Evolutionary conservation across 2,329 filamentous ascomycete species (phyloP).

Genomic region (Cercospora berteroae): DNA sequence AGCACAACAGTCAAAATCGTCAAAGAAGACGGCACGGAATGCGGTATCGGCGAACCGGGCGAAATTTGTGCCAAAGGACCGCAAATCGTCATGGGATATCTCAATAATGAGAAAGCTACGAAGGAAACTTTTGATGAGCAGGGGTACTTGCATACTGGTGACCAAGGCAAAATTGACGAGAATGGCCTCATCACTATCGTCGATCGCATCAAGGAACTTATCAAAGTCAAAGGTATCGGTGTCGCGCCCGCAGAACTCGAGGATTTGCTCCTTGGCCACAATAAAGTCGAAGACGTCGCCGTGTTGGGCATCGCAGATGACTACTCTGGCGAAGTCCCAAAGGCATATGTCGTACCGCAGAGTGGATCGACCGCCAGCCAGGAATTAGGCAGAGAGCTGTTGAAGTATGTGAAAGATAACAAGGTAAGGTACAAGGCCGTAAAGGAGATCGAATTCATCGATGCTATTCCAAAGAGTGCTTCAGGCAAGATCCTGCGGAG

Average conservation of each 20-base stretch:
- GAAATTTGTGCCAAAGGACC: slow-evolving; percentile 57
- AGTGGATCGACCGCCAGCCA: slow-evolving; percentile 38
- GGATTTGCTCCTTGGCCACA: slow-evolving; percentile 49
- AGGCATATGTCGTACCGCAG: slow-evolving; percentile 37
- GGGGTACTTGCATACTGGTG: slow-evolving; percentile 53
- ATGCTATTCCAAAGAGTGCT: slow-evolving; percentile 37
- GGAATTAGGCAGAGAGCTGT: slow-evolving; percentile 38
- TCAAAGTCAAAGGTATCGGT: slow-evolving; percentile 56
- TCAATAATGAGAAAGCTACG: slow-evolving; percentile 52
- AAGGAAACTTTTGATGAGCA: slow-evolving; percentile 49
- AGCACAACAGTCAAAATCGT: slow-evolving; percentile 61
- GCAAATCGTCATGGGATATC: slow-evolving; percentile 54
- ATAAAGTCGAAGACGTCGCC: slow-evolving; percentile 49
- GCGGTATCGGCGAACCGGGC: slow-evolving; percentile 52
- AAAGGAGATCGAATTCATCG: slow-evolving; percentile 45
- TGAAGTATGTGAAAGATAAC: slow-evolving; percentile 41
- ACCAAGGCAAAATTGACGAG: slow-evolving; percentile 36
- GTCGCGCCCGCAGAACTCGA: slow-evolving; percentile 54
- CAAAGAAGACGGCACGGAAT: slow-evolving; percentile 55
- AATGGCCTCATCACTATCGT: slow-evolving; percentile 56
- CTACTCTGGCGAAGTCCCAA: slow-evolving; percentile 43
- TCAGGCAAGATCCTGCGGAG: slow-evolving; percentile 42
- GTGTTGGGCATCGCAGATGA: slow-evolving; percentile 48
- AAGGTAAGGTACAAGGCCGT: slow-evolving; percentile 50
- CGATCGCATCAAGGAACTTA: slow-evolving; percentile 51